These are phyloP conservation scores for Musa itinerans DNA, from an alignment of 176 grass and related monocot species.

Conservation along the genomic window DNA sequence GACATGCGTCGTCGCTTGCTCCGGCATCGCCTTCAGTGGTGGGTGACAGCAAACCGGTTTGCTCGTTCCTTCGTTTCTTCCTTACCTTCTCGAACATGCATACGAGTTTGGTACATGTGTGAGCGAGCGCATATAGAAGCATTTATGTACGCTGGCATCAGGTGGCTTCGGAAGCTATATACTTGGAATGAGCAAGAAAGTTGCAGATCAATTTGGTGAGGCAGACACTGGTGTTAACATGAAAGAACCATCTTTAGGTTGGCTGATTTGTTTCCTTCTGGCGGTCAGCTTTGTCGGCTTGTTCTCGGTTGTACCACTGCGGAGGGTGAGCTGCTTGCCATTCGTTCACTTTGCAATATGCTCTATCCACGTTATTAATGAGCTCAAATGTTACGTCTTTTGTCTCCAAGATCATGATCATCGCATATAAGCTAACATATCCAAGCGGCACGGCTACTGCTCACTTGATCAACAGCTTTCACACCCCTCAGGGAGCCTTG, in stretches of 20 bases:
- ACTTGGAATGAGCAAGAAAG: conserved; percentile 44
- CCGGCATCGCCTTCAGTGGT: conserved; percentile 51
- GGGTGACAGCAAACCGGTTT: not conserved
- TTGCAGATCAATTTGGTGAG: conserved; percentile 39
- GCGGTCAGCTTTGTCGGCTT: conserved; percentile 51
- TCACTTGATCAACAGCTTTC: conserved; percentile 65
- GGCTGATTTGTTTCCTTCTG: conserved; percentile 49
- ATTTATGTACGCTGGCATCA: not conserved
- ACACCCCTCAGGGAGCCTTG: conserved; percentile 36
- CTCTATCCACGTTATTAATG: too few relatives aligned
- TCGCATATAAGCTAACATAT: conserved; percentile 45
- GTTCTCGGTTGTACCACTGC: conserved; percentile 53
- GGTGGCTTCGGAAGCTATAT: conserved; percentile 61
- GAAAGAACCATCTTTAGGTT: conserved; percentile 38
- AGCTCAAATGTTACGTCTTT: not conserved
- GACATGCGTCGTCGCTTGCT: conserved; percentile 38
- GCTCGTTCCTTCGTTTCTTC: not conserved
- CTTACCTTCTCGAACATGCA: too few relatives aligned
- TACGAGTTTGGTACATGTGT: too few relatives aligned
- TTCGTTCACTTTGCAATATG: too few relatives aligned
- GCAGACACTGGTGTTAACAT: conserved; percentile 36
- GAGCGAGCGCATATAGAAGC: too few relatives aligned
- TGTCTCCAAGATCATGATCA: conserved; percentile 41
- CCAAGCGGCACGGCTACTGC: conserved; percentile 50
- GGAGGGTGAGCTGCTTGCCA: conserved; percentile 21